phyloP scores from a whole-genome alignment of 768 basidiomycete species.

The Leucogyrophana mollusca region DNA sequence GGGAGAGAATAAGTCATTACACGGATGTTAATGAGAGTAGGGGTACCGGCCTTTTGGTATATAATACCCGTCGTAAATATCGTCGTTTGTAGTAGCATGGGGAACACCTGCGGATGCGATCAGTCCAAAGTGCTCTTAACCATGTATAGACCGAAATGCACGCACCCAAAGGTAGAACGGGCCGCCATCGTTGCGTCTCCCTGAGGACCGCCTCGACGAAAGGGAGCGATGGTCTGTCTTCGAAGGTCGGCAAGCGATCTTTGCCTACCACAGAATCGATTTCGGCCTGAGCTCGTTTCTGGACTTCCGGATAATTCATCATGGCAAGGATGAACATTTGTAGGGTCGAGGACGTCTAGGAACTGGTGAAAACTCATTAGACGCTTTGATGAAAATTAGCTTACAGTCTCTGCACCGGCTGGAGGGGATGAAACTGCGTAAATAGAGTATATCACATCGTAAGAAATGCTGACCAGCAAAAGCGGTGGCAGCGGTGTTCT shows the following conservation, averaged over 20 bases:
- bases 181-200: constrained; percentile 23
- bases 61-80: constrained; percentile 39
- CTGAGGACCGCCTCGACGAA: constrained; percentile 23
- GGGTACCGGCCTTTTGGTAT: constrained; percentile 43
- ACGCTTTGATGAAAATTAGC: not conserved
- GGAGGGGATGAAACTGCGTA: not conserved
- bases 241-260: constrained; percentile 23
- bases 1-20: not conserved
- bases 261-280: constrained; percentile 21
- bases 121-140: not conserved
- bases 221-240: constrained; percentile 21
- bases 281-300: constrained; percentile 22
- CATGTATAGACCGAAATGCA: not conserved
- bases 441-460: not conserved
- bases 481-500: not conserved
- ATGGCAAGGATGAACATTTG: constrained; percentile 24
- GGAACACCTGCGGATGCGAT: constrained; percentile 13
- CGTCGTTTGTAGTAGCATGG: constrained; percentile 30
- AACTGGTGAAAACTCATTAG: not conserved
- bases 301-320: constrained; percentile 23
- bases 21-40: not conserved
- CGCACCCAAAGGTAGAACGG: constrained; percentile 9
- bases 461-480: not conserved
- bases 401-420: constrained; percentile 21
- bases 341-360: constrained; percentile 15